Evolutionary conservation across 768 basidiomycete genomes (phyloP), one percentile per base, ranked within the genome.

Genomic region (Sporobolomyces phaffii): DNA sequence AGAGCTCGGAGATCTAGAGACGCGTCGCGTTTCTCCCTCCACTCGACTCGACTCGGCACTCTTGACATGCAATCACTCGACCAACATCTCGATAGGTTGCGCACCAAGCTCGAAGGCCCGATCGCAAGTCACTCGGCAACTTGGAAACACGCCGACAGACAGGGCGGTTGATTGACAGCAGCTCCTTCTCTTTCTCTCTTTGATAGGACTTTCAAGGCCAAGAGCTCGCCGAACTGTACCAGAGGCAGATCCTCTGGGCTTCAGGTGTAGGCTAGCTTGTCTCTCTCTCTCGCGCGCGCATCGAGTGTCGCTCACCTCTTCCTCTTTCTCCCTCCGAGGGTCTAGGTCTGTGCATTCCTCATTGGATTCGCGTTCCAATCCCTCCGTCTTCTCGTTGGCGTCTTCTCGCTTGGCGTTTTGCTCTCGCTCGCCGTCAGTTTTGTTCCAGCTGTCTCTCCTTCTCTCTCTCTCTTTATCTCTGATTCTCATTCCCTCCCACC

Each of bases 201-300:
- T 24, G 2, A n/a, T 52, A 69, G 68, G 68, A 69, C 48, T 69
- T 69, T 29, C 34, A 34, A 20, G 68, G 68, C 13, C 68, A 69
- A 24, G 68, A 69, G 20, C 29, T 61, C n/a, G 63, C 41, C 38
- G 68, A 69, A 29, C 13, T 41, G 14, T 53, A 47, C 3, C 24
- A 54, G 7, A 36, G 15, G 2, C 4, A 13, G 22, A 56, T 65
- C 22, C 33, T 69, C 8, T 69, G 68, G 68, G 6, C 53, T 11
- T 20, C 34, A 5, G 62, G 62, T 4, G 68, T 64, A 10, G 41
- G 57, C 26, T 31, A 38, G 22, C 11, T 18, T 51, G 1, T 18
- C 28, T 38, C 24, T 33, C 29, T 29, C 29, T 10, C 20, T 18
- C 43, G 2, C 11, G 26, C 29, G 28, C 50, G 7, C n/a, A 10